These are phyloP conservation scores for Cyberlindnera maritima DNA, from an alignment of 805 yeast species.

Conservation along the genomic window DNA sequence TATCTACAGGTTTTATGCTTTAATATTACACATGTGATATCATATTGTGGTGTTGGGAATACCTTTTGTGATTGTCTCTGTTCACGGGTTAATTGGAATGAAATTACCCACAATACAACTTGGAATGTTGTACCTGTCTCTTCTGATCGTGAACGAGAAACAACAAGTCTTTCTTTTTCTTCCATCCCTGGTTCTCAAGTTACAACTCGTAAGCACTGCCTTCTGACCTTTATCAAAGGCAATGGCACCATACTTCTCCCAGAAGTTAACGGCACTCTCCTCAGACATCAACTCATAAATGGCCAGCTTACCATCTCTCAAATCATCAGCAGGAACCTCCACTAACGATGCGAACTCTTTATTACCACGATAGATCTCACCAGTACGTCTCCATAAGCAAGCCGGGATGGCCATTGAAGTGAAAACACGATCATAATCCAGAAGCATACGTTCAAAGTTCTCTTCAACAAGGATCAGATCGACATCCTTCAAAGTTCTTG, in stretches of 20 bases:
- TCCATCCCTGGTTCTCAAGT: conserved; percentile 79
- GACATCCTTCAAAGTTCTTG: conserved; percentile 83
- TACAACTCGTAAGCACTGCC: conserved; percentile 91
- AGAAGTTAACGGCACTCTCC: conserved; percentile 92
- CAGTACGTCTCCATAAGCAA: conserved; percentile 95
- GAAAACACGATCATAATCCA: conserved; percentile 92
- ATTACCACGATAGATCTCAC: conserved; percentile 92
- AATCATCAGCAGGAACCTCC: conserved; percentile 83
- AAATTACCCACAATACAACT: conserved; percentile 95
- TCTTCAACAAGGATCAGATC: conserved; percentile 92
- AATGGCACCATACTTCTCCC: conserved; percentile 96
- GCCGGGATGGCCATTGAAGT: conserved; percentile 98
- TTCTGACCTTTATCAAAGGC: conserved; percentile 96
- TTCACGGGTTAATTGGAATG: conserved; percentile 61
- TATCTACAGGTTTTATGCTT: too few relatives aligned
- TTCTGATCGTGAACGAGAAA: conserved; percentile 87
- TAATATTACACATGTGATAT: neutral
- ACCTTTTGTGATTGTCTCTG: too few relatives aligned
- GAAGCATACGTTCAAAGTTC: conserved; percentile 86
- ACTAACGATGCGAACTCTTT: conserved; percentile 94
- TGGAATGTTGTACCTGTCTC: conserved; percentile 93
- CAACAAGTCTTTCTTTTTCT: conserved; percentile 80
- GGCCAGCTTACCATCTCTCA: conserved; percentile 88
- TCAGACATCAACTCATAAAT: conserved; percentile 94
- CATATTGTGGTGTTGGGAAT: too few relatives aligned